Conservation (phyloP, 257 asterid species). For the Solanum appendiculatum region DNA sequence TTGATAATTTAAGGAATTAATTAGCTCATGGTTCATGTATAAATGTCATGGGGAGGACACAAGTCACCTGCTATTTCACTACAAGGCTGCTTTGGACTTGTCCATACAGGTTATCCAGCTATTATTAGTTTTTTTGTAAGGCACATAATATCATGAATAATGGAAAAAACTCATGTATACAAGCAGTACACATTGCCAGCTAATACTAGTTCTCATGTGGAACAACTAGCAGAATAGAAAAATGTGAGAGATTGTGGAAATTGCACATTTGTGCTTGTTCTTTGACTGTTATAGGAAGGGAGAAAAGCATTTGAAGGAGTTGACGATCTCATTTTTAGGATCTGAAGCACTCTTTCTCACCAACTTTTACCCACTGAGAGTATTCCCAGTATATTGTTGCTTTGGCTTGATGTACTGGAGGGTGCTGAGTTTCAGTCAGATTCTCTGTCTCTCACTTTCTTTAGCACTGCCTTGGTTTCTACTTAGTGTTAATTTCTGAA, state of each 20-base stretch:
- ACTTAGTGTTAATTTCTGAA: not conserved
- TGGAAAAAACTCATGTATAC: not conserved
- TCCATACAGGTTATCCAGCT: not conserved
- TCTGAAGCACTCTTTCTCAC: not conserved
- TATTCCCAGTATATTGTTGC: not conserved
- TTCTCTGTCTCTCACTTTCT: not conserved
- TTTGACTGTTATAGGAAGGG: not conserved
- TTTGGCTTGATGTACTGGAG: not conserved
- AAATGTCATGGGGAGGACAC: not conserved
- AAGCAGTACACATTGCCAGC: not conserved
- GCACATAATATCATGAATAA: not conserved
- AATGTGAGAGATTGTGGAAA: not conserved
- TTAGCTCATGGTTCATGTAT: not conserved
- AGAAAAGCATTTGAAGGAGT: not conserved
- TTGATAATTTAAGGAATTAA: not conserved
- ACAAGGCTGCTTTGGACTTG: not conserved
- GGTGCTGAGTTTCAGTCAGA: not conserved
- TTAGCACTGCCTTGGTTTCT: not conserved
- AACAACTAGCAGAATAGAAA: not conserved
- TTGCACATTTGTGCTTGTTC: not conserved
- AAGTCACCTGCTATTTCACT: not conserved
- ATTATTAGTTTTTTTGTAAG: not conserved
- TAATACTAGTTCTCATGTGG: not conserved
- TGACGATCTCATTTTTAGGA: not conserved
- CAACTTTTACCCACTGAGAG: not conserved